Evolutionary conservation across 805 yeast genomes (phyloP), one percentile per base, ranked within the genome.

Genomic region (Pichia nakasei): DNA sequence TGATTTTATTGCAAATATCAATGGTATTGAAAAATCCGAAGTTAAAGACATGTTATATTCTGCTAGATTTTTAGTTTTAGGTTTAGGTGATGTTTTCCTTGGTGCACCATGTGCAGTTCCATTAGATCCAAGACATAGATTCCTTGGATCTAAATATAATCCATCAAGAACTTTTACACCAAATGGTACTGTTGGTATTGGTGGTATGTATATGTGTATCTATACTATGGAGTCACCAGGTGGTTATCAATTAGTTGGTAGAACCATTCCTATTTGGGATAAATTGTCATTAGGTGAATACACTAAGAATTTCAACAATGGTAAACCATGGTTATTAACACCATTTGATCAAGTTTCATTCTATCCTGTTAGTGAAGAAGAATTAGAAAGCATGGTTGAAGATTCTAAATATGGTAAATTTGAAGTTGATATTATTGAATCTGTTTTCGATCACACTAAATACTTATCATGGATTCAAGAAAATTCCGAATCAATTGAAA

Each of bases 81-180:
- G 97, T 44, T 76, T 91, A 42, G 98, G 97, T 59, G 98, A 93
- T 65, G 97, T 93, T 22, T 91, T 89, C 67, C 72, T 93, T 54
- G 97, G 97, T 39, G 96, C 98, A 4, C 98, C 98, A 24, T 89
- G 97, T 71, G 97, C 97, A 2, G 95, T 91, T 53, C 97, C 98
- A 33, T 75, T 91, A 54, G 97, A 93, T 63, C 98, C 98, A 46
- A 80, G 97, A 57, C 97, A 89, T 57, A 76, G 97, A 57, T 74
- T 88, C 48, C 68, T 91, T 45, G 98, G 97, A 34, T 75, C 96
- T 26, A 91, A 91, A 66, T 93, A 91, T 68, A 91, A 91, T 61
- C 98, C 98, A 34, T 85, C 96, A 13, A 78, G 98, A 70, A 86
- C 97, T 1, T 89, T 74, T 69, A 91, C 98, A 2, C 96, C 96